These are phyloP conservation scores for Lycium barbarum DNA, from an alignment of 257 asterid genomes.

Conservation along the genomic window DNA sequence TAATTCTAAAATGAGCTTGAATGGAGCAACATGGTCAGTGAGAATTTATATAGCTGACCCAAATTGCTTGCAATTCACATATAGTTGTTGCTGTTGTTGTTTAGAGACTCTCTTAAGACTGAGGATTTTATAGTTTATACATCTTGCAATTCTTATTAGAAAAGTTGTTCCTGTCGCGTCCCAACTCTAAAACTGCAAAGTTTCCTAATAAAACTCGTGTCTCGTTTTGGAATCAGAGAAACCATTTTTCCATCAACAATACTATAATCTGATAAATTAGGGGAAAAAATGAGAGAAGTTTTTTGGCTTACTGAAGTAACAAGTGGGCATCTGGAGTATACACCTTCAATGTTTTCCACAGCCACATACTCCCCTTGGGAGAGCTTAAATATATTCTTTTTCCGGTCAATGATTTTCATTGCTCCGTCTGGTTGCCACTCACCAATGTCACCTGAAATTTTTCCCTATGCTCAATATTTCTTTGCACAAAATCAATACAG, in stretches of 20 bases:
- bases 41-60: too few relatives aligned
- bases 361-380: slow-evolving; percentile 98
- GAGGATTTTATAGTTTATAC: neutral
- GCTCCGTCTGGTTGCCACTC: slow-evolving; percentile 86
- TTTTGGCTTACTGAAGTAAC: slow-evolving; percentile 63
- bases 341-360: slow-evolving; percentile 78
- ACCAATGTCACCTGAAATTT: slow-evolving; percentile 80
- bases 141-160: neutral
- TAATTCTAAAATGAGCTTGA: too few relatives aligned
- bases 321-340: slow-evolving; percentile 80
- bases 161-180: too few relatives aligned
- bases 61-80: too few relatives aligned
- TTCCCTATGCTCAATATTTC: neutral
- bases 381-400: slow-evolving; percentile 92
- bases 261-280: too few relatives aligned
- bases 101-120: neutral
- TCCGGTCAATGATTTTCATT: slow-evolving; percentile 90
- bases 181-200: too few relatives aligned
- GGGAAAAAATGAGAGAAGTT: neutral
- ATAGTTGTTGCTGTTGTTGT: neutral
- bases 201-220: too few relatives aligned
- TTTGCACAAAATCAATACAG: neutral
- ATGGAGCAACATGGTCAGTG: neutral
- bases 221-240: too few relatives aligned
- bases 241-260: too few relatives aligned